A percentile compares a stretch with the other conserved stretches of the same genome.
Evolutionary conservation across 2,329 filamentous ascomycete species (phyloP).

Genomic region (Apiospora hydei): DNA sequence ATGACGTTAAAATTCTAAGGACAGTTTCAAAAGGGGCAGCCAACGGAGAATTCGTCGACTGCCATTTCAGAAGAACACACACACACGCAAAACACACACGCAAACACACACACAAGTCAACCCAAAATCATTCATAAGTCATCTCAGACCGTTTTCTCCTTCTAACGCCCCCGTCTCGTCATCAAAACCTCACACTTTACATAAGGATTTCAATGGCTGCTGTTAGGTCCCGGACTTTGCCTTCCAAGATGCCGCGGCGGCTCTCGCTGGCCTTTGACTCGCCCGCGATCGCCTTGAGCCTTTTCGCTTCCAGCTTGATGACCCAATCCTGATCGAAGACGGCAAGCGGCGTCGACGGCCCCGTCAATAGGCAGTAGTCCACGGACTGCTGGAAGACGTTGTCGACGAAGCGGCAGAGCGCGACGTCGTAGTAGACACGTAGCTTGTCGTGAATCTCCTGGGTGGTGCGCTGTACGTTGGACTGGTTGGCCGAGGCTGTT

Average conservation of each 20-base stretch:
- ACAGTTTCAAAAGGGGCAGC: too few species aligned
- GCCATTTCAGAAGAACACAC: too few species aligned
- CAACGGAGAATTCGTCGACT: too few species aligned
- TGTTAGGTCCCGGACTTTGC: too few species aligned
- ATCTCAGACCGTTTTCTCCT: too few species aligned
- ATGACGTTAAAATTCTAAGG: too few species aligned
- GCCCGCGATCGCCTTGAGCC: constrained; percentile 38
- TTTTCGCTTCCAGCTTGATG: constrained; percentile 31
- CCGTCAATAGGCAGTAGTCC: constrained; percentile 37
- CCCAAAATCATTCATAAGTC: too few species aligned
- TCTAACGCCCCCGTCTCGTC: too few species aligned
- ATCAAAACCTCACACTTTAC: too few species aligned
- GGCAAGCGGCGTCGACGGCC: constrained; percentile 36
- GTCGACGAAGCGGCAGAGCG: constrained; percentile 44
- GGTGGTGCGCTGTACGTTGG: constrained; percentile 33
- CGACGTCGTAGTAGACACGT: constrained; percentile 43
- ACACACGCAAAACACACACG: too few species aligned
- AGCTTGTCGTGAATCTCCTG: constrained; percentile 43
- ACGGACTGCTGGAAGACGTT: constrained; percentile 44
- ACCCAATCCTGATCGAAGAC: constrained; percentile 44
- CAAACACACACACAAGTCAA: too few species aligned
- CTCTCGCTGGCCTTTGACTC: constrained; percentile 35
- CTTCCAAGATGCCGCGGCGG: constrained; percentile 33
- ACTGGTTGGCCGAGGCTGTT: constrained; percentile 30
- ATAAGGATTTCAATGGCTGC: too few species aligned